Conservation (phyloP, 2,329 filamentous ascomycete species). For the Calonectria crousiana region DNA sequence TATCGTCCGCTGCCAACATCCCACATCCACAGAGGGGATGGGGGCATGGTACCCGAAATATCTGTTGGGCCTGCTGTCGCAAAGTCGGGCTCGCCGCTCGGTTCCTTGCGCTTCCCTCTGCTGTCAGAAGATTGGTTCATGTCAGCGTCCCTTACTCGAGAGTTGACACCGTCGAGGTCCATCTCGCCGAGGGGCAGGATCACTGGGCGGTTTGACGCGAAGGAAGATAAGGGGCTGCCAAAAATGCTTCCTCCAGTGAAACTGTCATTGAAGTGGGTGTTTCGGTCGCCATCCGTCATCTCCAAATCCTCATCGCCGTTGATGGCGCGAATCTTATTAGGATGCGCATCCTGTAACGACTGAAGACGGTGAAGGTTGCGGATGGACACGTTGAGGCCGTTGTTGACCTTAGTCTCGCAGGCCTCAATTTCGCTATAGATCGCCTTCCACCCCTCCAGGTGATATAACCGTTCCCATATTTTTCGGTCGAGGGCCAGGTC, state of each 20-base stretch:
- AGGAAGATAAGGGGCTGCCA: conserved; percentile 49
- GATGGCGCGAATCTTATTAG: conserved; percentile 67
- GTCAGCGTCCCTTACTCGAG: conserved; percentile 47
- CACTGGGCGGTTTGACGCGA: conserved; percentile 44
- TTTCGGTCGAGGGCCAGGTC: conserved; percentile 83
- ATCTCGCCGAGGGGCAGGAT: conserved; percentile 45
- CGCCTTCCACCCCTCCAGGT: conserved; percentile 87
- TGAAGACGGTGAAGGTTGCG: conserved; percentile 58
- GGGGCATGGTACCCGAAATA: conserved; percentile 50
- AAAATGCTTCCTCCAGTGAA: conserved; percentile 48
- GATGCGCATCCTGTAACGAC: conserved; percentile 61
- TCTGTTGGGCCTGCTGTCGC: conserved; percentile 45
- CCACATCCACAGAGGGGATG: conserved; percentile 65
- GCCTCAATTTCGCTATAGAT: conserved; percentile 73
- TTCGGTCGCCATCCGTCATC: conserved; percentile 56
- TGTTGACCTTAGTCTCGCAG: conserved; percentile 73
- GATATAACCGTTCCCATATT: conserved; percentile 88
- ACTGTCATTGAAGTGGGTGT: conserved; percentile 39
- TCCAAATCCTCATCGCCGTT: conserved; percentile 63
- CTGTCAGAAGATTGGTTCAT: conserved; percentile 45
- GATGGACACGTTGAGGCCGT: conserved; percentile 53
- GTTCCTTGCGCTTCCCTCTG: conserved; percentile 53
- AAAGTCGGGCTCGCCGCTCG: conserved; percentile 48
- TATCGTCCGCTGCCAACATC: conserved; percentile 61
- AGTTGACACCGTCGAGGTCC: conserved; percentile 43